phyloP scores from a whole-genome alignment of 345 rosid species.

The Crucihimalaya himalaica region DNA sequence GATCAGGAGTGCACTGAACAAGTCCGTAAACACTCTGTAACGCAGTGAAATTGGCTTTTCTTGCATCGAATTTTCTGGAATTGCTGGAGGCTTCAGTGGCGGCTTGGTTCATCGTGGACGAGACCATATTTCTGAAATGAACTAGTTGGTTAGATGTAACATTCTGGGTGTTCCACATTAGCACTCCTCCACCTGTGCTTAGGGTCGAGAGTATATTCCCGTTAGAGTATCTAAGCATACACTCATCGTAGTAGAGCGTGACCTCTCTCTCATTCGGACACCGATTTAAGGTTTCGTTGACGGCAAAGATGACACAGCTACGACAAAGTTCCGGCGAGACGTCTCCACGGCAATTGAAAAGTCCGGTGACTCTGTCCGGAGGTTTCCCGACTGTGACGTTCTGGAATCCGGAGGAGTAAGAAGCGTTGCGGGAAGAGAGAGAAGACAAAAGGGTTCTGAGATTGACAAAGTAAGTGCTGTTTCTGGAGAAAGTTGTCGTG shows the following conservation, averaged over 20 bases:
- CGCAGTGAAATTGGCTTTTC: background rate
- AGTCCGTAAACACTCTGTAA: conserved; percentile 31
- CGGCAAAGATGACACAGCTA: conserved; percentile 34
- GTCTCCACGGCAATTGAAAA: conserved; percentile 45
- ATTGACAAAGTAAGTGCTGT: conserved; percentile 40
- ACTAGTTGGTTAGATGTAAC: background rate
- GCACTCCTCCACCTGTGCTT: too few relatives aligned
- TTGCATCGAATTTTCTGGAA: conserved; percentile 33
- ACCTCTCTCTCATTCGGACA: conserved; percentile 40
- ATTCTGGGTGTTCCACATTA: background rate
- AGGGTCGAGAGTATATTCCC: background rate
- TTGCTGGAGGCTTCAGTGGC: background rate
- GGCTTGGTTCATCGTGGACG: background rate
- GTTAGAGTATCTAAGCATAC: conserved; percentile 42
- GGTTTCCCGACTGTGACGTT: conserved; percentile 37
- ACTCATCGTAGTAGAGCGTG: conserved; percentile 40
- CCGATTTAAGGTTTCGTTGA: background rate
- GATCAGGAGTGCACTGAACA: conserved; percentile 53
- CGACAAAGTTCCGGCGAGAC: conserved; percentile 24
- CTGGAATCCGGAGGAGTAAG: conserved; percentile 35
- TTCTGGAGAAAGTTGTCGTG: conserved; percentile 31
- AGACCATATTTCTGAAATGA: background rate
- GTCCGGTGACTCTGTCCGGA: conserved; percentile 32
- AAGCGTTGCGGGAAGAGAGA: conserved; percentile 27
- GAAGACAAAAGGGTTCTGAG: conserved; percentile 35